These are phyloP conservation scores for Solanum clarkiae DNA, from an alignment of 257 asterid species.

Conservation along the genomic window DNA sequence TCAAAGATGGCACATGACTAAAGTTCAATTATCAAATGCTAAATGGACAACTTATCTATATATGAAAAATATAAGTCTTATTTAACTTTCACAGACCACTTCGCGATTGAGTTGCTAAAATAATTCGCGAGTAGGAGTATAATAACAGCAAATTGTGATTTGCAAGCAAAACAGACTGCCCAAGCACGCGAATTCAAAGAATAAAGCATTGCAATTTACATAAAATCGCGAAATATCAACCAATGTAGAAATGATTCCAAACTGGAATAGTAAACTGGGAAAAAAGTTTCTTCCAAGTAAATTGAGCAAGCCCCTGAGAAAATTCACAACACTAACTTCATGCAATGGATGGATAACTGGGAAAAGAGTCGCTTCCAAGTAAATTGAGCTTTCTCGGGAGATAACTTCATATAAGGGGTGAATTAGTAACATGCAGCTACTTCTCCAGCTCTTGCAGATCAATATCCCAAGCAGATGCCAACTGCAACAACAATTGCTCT, in stretches of 20 bases:
- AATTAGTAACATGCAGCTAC: slow-evolving; percentile 4
- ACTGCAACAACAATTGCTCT: slow-evolving; percentile 59
- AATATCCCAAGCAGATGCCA: slow-evolving; percentile 88
- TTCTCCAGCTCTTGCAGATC: slow-evolving; percentile 62
- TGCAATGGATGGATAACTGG: not conserved
- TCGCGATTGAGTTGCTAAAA: not conserved
- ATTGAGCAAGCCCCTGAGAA: not conserved
- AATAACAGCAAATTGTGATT: not conserved
- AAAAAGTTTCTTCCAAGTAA: not conserved
- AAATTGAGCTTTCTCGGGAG: not conserved
- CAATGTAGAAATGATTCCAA: not conserved
- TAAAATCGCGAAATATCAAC: not conserved
- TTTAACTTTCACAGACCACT: not conserved
- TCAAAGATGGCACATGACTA: not conserved
- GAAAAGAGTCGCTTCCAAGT: not conserved
- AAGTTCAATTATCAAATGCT: not conserved
- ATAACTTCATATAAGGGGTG: not conserved
- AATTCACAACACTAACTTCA: not conserved
- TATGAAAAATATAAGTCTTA: not conserved
- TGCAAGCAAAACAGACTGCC: not conserved
- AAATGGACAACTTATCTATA: not conserved
- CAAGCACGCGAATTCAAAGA: not conserved
- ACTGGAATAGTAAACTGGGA: not conserved
- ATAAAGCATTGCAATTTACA: not conserved
- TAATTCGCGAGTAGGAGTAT: not conserved